Conservation (phyloP, 768 basidiomycete genomes). For the Gloeopeniophorella convolvens region DNA sequence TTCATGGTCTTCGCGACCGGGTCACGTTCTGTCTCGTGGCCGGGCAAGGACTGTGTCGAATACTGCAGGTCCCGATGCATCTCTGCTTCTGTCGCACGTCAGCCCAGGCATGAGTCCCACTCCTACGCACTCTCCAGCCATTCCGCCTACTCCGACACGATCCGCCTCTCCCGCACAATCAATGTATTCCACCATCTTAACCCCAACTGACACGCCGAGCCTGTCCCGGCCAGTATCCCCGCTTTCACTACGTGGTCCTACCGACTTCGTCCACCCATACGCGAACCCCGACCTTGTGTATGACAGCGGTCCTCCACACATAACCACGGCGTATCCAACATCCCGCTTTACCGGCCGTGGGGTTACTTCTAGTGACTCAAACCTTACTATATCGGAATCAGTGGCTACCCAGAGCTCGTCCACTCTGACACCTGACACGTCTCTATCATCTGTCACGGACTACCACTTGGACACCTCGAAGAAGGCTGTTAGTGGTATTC, state of each 20-base stretch:
- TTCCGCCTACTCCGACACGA: neutral
- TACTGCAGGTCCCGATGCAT: constrained; percentile 12
- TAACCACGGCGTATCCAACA: constrained; percentile 30
- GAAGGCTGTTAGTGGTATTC: constrained; percentile 11
- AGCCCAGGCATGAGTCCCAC: constrained; percentile 9
- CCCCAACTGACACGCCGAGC: constrained; percentile 15
- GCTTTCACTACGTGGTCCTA: constrained; percentile 10
- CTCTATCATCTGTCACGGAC: constrained; percentile 17
- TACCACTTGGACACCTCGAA: constrained; percentile 11
- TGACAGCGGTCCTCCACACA: constrained; percentile 17
- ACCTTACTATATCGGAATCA: constrained; percentile 26
- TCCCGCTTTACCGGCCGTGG: constrained; percentile 22
- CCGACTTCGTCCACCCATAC: constrained; percentile 59
- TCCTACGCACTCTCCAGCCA: neutral
- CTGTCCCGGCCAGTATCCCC: constrained; percentile 22
- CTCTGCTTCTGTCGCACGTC: constrained; percentile 10
- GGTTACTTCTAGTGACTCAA: constrained; percentile 15
- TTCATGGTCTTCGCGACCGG: constrained; percentile 34
- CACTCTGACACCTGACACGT: constrained; percentile 23
- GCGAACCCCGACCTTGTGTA: constrained; percentile 68
- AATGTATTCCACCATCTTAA: constrained; percentile 15
- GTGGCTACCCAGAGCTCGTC: constrained; percentile 27
- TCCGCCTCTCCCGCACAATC: constrained; percentile 18
- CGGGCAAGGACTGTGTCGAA: constrained; percentile 28
- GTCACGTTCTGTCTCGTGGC: constrained; percentile 38